Evolutionary conservation across 163 green algal genomes (phyloP).

Genomic region (Volvox carteri): DNA sequence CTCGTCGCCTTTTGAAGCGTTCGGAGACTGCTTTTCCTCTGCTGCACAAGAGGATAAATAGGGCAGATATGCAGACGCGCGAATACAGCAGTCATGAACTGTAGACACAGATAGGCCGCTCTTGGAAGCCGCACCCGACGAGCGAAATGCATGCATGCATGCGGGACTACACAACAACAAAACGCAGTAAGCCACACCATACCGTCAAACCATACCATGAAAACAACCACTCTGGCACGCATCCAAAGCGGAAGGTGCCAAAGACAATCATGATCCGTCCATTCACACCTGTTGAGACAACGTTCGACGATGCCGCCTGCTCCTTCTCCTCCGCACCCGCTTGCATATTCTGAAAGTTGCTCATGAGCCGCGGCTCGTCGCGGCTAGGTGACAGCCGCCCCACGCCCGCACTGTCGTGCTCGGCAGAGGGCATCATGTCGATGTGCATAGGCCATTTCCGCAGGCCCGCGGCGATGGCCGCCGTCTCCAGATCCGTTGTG

Average conservation of each 20-base stretch:
- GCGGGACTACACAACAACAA: no score
- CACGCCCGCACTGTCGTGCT: neutral
- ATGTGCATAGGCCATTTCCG: conserved; percentile 73
- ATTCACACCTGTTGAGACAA: conserved; percentile 14
- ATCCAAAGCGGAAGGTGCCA: neutral
- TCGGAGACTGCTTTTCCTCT: conserved; percentile 47
- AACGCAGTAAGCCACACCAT: no score
- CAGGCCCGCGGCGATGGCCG: conserved; percentile 55
- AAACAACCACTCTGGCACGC: no score
- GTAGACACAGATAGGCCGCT: no score
- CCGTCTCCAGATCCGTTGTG: conserved; percentile 68
- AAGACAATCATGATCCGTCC: no score
- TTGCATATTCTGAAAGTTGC: neutral
- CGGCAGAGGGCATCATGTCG: conserved; percentile 7
- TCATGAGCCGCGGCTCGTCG: conserved; percentile 19
- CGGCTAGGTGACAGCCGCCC: conserved; percentile 26
- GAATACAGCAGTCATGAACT: no score
- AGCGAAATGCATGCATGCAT: no score
- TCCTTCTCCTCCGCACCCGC: conserved; percentile 27
- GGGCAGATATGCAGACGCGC: no score
- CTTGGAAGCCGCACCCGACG: no score
- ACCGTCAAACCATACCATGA: no score
- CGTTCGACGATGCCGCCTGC: conserved; percentile 29
- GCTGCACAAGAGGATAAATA: neutral
- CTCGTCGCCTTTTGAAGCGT: conserved; percentile 28